phyloP scores from a whole-genome alignment of 495 filamentous ascomycete species.

The Tuber microsphaerosporum region DNA sequence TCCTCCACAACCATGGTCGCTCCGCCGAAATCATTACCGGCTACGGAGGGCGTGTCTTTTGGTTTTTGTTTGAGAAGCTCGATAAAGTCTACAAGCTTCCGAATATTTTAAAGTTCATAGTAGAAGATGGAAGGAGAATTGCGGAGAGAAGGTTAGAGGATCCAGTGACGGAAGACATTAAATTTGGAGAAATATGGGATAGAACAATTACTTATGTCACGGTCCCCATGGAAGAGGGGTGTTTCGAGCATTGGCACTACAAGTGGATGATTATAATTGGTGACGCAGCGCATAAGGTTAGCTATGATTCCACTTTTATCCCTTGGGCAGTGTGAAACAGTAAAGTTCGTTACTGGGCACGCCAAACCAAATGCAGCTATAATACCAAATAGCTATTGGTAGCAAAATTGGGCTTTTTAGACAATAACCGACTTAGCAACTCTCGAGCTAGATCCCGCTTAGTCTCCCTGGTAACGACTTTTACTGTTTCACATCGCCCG shows the following conservation, averaged over 20 bases:
- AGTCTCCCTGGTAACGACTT: too few species aligned
- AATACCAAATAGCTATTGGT: too few species aligned
- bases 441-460: too few species aligned
- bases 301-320: background rate
- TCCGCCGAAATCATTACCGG: slow-evolving; percentile 14
- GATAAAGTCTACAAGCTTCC: slow-evolving; percentile 43
- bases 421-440: too few species aligned
- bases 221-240: slow-evolving; percentile 45
- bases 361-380: too few species aligned
- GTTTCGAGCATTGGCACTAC: slow-evolving; percentile 44
- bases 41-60: slow-evolving; percentile 20
- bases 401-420: too few species aligned
- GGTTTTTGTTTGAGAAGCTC: slow-evolving; percentile 45
- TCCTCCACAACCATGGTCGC: slow-evolving; percentile 12
- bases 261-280: slow-evolving; percentile 46
- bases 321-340: too few species aligned
- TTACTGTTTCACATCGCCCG: too few species aligned
- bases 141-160: slow-evolving; percentile 39
- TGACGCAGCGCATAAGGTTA: slow-evolving; percentile 47
- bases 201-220: slow-evolving; percentile 30
- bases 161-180: slow-evolving; percentile 19
- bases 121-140: slow-evolving; percentile 42
- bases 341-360: too few species aligned
- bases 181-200: slow-evolving; percentile 44
- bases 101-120: slow-evolving; percentile 43